Evolutionary conservation across 768 basidiomycete genomes (phyloP), one percentile per base, ranked within the genome.

Genomic region (Kwoniella sp.): DNA sequence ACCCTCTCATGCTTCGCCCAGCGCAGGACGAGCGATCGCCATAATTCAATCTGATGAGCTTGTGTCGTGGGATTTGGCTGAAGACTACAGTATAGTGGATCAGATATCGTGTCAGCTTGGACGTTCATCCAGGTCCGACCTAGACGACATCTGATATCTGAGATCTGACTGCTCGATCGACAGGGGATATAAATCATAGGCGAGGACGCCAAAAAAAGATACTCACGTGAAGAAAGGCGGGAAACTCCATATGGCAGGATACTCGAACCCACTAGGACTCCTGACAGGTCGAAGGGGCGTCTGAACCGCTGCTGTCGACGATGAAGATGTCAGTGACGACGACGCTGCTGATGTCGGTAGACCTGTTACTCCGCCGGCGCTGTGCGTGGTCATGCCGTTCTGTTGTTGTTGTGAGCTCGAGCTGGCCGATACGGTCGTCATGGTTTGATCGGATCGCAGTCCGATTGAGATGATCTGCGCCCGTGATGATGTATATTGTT

Each of bases 151-250:
- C n/a, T n/a, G n/a, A n/a, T n/a, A n/a, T n/a, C n/a, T n/a, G n/a
- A n/a, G n/a, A n/a, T n/a, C n/a, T n/a, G n/a, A n/a, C n/a, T n/a
- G n/a, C n/a, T n/a, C n/a, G n/a, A n/a, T n/a, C n/a, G n/a, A n/a
- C n/a, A n/a, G n/a, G n/a, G n/a, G 34, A 34, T 34, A 34, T 5
- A 34, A 13, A 13, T 34, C 34, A 34, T 5, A 34, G 34, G 34
- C 34, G 47, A 20, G 7, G 20, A 41, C 9, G 38, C 38, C 38
- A 20, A 17, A 48, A 48, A 20, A 48, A 7, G 17, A 48, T 20
- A 69, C 76, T 30, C 45, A 81, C 81, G 82, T 82, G 73, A 82
- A 83, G 77, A 83, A 82, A 2, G 82, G 82, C 1, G 82, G 82
- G 65, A 82, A 83, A 4, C 74, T 76, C 76, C 74, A 82, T 54